These are phyloP conservation scores for Hypomyces perniciosus DNA, from an alignment of 2,329 filamentous ascomycete species.

Conservation along the genomic window DNA sequence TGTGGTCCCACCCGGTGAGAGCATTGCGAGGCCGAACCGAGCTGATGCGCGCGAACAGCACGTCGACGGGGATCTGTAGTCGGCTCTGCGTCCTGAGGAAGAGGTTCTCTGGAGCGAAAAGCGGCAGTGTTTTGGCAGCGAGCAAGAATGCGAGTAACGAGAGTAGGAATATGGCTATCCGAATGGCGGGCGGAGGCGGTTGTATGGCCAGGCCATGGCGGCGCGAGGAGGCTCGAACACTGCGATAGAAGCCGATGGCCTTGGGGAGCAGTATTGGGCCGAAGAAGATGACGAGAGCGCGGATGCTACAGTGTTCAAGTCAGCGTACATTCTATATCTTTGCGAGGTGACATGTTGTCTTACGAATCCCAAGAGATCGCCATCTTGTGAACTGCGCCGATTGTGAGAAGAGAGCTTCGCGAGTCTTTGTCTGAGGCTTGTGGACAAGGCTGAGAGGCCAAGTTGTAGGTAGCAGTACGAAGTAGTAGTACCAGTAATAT, in stretches of 20 bases:
- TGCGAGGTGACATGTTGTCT: not conserved
- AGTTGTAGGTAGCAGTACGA: not conserved
- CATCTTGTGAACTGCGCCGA: conserved; percentile 9
- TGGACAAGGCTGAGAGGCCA: conserved; percentile 4
- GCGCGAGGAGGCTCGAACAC: conserved; percentile 38
- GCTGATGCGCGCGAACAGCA: conserved; percentile 72
- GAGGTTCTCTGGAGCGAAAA: conserved; percentile 71
- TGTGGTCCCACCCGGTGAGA: conserved; percentile 55
- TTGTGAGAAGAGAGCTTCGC: not conserved
- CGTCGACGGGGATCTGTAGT: conserved; percentile 76
- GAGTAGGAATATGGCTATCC: conserved; percentile 56
- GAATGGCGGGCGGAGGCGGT: conserved; percentile 47
- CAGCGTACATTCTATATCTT: conserved; percentile 1
- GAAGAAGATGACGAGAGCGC: conserved; percentile 55
- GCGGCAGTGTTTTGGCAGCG: conserved; percentile 57
- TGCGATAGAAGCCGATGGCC: conserved; percentile 58
- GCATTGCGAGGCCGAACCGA: conserved; percentile 41
- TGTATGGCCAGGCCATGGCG: conserved; percentile 44
- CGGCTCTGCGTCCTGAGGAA: conserved; percentile 73
- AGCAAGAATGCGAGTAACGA: conserved; percentile 40
- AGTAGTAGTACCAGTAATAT: too few species aligned
- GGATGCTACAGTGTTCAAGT: conserved; percentile 35
- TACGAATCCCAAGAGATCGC: conserved; percentile 18
- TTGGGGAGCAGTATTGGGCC: conserved; percentile 67
- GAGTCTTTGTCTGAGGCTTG: not conserved